Conservation (phyloP, 2,329 filamentous ascomycete genomes). For the Monilinia fructicola region DNA sequence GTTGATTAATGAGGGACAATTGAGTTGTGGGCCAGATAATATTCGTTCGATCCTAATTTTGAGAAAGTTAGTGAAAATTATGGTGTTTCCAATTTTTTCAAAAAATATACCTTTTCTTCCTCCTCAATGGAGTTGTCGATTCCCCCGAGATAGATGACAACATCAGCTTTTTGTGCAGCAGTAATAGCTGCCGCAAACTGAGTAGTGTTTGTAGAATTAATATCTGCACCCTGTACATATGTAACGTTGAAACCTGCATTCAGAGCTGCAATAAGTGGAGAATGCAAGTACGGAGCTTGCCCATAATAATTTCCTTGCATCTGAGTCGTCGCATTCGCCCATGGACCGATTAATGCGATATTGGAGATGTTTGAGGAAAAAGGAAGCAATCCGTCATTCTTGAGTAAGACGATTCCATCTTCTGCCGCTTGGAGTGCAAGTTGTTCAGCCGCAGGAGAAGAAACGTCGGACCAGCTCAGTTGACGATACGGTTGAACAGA, state of each 20-base stretch:
- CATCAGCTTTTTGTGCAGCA: conserved; percentile 48
- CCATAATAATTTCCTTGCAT: conserved; percentile 36
- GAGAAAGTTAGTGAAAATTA: not conserved
- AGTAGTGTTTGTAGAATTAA: conserved; percentile 40
- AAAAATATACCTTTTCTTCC: conserved; percentile 42
- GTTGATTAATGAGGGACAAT: conserved; percentile 50
- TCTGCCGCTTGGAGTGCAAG: conserved; percentile 33
- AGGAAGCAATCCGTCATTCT: conserved; percentile 35
- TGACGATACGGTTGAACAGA: conserved; percentile 49
- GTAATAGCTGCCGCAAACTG: conserved; percentile 39
- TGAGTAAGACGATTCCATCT: conserved; percentile 34
- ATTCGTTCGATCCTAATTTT: conserved; percentile 46
- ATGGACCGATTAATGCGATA: conserved; percentile 33
- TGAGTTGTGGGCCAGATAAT: conserved; percentile 55
- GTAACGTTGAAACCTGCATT: conserved; percentile 31
- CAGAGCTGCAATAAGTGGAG: conserved; percentile 49
- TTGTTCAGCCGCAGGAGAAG: conserved; percentile 26
- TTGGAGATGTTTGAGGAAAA: conserved; percentile 22
- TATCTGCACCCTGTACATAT: conserved; percentile 44
- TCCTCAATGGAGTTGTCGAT: conserved; percentile 53
- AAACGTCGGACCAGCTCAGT: conserved; percentile 48
- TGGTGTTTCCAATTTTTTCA: rapidly evolving
- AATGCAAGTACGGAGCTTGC: conserved; percentile 29
- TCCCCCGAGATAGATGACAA: conserved; percentile 56
- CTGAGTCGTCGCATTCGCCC: conserved; percentile 32